Conservation (phyloP, 306 rosid species). For the Potentilla sterilis region DNA sequence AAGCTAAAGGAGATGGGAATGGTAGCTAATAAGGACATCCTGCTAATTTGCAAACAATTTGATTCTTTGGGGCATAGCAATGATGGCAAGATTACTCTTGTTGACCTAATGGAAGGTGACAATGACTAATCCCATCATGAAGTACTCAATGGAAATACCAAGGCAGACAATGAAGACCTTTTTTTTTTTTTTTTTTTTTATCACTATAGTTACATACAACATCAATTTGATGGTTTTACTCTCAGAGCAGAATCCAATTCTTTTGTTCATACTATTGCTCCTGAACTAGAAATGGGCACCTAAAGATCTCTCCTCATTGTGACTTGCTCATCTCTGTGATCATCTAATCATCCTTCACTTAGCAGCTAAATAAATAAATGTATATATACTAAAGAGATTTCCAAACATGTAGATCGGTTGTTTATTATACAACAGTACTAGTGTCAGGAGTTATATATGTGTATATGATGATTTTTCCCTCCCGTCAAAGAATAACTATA, state of each 20-base stretch:
- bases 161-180: neutral
- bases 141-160: neutral
- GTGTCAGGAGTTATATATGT: neutral
- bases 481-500: neutral
- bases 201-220: neutral
- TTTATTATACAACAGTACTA: neutral
- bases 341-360: neutral
- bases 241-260: conserved; percentile 1
- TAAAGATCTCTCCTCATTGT: neutral
- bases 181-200: neutral
- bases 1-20: conserved; percentile 79
- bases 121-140: conserved; percentile 21
- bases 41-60: conserved; percentile 50
- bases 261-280: neutral
- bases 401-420: neutral
- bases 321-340: neutral
- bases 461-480: neutral
- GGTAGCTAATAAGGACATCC: conserved; percentile 51
- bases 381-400: neutral
- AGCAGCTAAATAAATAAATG: neutral
- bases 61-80: conserved; percentile 49
- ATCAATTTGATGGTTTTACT: conserved; percentile 4
- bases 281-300: neutral
- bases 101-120: conserved; percentile 46
- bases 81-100: conserved; percentile 59